Evolutionary conservation across 139 green algal genomes (phyloP), one percentile per base, ranked within the genome.

Genomic region (Axilococcus clingmanii): DNA sequence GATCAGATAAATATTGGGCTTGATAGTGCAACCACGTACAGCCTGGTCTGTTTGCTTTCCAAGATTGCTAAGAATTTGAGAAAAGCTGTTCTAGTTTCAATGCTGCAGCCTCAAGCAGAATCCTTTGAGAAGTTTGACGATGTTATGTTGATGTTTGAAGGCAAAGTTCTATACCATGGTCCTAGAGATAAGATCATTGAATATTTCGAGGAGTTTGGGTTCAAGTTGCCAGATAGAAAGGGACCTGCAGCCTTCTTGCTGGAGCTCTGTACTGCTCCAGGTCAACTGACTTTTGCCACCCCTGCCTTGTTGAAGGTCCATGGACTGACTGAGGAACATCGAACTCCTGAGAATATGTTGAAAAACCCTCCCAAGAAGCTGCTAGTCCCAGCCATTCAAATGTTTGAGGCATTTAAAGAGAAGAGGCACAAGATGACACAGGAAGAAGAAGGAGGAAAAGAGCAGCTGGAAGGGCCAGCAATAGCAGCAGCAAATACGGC

Each of bases 51-150:
- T 6, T 56, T 33, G 22, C 52, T 88, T 30, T 34, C 49, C n/a
- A 58, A 67, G 27, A 52, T 64, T 5, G 58, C 44, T 4, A 66
- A 77, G 33, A 36, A 46, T 9, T 27, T 70, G 27, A 44, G 64
- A 20, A 30, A 52, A n/a, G 90, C 79, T 28, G 63, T 61, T 5
- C 20, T 87, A 33, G 67, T 87, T n/a, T 76, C 54, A 5, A 77
- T 95, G 48, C 77, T 95, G 59, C 86, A 95, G 77, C 87, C 87
- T 2, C 62, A 74, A 0, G 85, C 84, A 15, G 86, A 95, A 62
- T 43, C 61, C 8, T 51, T 71, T 7, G 23, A 65, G n/a, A 65
- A 90, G 14, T 88, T 88, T 48, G 80, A 88, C 40, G 68, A 88
- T 28, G 29, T 88, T 16, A 44, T 89, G n/a, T 49, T 89, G 24